These are phyloP conservation scores for Aciculoconidium aculeatum DNA, from an alignment of 805 yeast genomes.

Conservation along the genomic window DNA sequence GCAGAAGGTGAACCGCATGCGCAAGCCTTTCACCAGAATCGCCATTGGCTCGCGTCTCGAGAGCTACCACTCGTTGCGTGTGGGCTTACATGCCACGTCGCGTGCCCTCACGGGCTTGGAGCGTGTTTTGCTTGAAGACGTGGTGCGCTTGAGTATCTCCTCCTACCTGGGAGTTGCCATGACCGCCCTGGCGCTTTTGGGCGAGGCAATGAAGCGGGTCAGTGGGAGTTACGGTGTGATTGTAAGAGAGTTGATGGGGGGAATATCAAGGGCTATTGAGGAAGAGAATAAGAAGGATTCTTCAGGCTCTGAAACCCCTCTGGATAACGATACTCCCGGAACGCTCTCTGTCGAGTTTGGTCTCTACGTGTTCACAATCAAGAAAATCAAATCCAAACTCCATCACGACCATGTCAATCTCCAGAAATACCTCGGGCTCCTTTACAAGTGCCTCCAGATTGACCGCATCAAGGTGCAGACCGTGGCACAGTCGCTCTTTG, in stretches of 20 bases:
- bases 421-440: constrained; percentile 38
- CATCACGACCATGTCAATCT: constrained; percentile 53
- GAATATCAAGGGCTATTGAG: constrained; percentile 45
- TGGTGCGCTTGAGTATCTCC: constrained; percentile 60
- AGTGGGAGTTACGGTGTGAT: constrained; percentile 59
- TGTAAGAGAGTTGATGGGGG: constrained; percentile 43
- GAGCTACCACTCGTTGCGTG: constrained; percentile 69
- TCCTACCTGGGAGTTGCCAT: constrained; percentile 63
- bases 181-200: constrained; percentile 63
- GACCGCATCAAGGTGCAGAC: constrained; percentile 52
- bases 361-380: constrained; percentile 49
- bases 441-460: constrained; percentile 50
- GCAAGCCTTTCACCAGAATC: constrained; percentile 72
- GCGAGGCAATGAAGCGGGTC: constrained; percentile 64
- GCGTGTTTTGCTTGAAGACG: constrained; percentile 53
- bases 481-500: constrained; percentile 49
- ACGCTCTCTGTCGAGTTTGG: constrained; percentile 48
- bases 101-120: constrained; percentile 67
- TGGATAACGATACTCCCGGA: no score
- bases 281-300: constrained; percentile 11
- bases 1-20: constrained; percentile 57
- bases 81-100: constrained; percentile 64
- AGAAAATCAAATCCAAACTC: constrained; percentile 52
- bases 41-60: constrained; percentile 71
- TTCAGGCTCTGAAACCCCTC: no score